These are phyloP conservation scores for Melampsora abietis-canadensis DNA, from an alignment of 1,284 basidiomycete genomes.

Conservation along the genomic window DNA sequence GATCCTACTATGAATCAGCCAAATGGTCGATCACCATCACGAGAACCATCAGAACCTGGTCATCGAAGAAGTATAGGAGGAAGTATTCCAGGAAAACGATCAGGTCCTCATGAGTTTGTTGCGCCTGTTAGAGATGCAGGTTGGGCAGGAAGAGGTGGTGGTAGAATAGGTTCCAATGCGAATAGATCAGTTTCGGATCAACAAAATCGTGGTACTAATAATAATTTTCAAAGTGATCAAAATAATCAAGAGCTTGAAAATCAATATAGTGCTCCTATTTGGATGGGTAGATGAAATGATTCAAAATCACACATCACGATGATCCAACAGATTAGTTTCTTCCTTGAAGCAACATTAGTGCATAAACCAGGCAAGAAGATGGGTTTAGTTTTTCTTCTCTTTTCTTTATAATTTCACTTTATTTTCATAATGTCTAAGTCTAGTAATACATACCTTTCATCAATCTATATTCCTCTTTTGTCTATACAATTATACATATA, in stretches of 20 bases:
- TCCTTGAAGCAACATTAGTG: background rate
- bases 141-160: conserved; percentile 38
- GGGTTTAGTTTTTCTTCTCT: too few species aligned
- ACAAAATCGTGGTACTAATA: background rate
- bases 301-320: background rate
- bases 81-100: conserved; percentile 5
- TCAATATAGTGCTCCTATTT: conserved; percentile 8
- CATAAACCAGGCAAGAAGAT: too few species aligned
- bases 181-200: background rate
- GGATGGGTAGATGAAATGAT: background rate
- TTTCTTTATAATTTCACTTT: too few species aligned
- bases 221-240: too few species aligned
- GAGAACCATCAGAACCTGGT: background rate
- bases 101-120: conserved; percentile 31
- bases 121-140: conserved; percentile 28
- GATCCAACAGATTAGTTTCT: background rate
- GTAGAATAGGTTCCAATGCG: background rate
- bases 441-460: too few species aligned
- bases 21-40: background rate
- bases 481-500: too few species aligned
- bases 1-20: background rate
- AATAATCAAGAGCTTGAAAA: background rate
- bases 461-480: too few species aligned
- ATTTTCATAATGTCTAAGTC: too few species aligned
- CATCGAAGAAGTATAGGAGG: background rate